Conservation (phyloP, 177 flowering plant genomes). For the Vitis hybrid region DNA sequence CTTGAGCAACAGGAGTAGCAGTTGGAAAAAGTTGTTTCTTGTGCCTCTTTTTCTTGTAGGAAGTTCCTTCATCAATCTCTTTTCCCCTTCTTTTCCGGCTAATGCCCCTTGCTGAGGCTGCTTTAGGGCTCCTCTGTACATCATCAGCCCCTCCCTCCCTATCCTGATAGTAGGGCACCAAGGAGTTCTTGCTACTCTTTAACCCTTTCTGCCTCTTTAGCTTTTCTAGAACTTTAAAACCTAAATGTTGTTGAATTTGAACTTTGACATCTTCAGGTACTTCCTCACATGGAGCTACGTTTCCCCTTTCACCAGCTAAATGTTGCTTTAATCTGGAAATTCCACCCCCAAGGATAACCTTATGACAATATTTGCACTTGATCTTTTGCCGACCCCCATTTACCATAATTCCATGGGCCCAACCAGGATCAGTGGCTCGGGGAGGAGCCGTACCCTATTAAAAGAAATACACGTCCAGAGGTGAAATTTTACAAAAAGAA, state of each 20-base stretch:
- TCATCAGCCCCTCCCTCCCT: slow-evolving; percentile 11
- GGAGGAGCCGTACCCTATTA: slow-evolving; percentile 20
- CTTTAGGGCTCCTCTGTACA: slow-evolving; percentile 1
- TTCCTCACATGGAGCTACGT: slow-evolving; percentile 23
- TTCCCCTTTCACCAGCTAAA: slow-evolving; percentile 26
- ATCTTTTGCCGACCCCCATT: slow-evolving; percentile 24
- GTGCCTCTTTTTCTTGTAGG: slow-evolving; percentile 10
- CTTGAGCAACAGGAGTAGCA: slow-evolving; percentile 10
- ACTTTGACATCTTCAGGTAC: slow-evolving; percentile 25
- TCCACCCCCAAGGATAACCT: slow-evolving; percentile 24
- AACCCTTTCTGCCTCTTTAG: slow-evolving; percentile 16
- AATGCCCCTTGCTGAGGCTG: background rate
- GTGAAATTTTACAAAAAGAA: background rate
- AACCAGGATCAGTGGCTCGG: slow-evolving; percentile 25
- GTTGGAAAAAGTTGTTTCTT: slow-evolving; percentile 13
- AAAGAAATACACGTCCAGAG: background rate
- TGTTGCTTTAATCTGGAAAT: slow-evolving; percentile 25
- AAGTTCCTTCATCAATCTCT: slow-evolving; percentile 10
- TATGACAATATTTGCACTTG: slow-evolving; percentile 24
- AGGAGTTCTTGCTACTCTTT: slow-evolving; percentile 3
- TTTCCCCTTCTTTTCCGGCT: slow-evolving; percentile 14
- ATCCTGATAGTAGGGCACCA: background rate
- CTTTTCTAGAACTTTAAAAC: slow-evolving; percentile 17
- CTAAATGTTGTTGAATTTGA: slow-evolving; percentile 19
- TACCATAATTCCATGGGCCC: slow-evolving; percentile 28